Evolutionary conservation across 140 eudicot genomes (phyloP).

Genomic region (Senecio squalidus): DNA sequence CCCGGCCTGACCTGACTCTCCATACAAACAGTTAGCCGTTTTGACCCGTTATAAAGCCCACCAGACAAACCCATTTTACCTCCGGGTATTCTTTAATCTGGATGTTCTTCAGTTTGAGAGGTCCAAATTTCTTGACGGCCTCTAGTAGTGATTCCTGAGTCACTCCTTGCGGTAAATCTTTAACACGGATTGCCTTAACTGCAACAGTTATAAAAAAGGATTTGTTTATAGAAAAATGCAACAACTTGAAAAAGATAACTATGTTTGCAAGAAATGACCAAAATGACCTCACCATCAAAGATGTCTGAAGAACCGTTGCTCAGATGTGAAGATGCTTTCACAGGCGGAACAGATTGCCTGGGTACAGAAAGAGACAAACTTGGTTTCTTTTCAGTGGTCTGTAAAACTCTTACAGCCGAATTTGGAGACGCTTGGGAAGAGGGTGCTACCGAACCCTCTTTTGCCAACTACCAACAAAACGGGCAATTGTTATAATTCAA

Average conservation of each 20-base stretch:
- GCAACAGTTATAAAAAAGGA: neutral
- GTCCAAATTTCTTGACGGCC: conserved; percentile 43
- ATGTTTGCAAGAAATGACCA: neutral
- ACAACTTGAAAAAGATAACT: conserved; percentile 1
- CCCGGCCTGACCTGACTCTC: neutral
- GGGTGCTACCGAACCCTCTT: conserved; percentile 24
- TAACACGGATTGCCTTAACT: conserved; percentile 43
- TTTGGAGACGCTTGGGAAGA: conserved; percentile 17
- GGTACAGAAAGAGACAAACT: conserved; percentile 10
- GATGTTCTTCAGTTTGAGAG: conserved; percentile 31
- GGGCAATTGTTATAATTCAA: no score
- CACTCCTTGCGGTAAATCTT: conserved; percentile 40
- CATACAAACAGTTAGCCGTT: neutral
- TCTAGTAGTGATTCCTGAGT: conserved; percentile 37
- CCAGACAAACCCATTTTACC: conserved; percentile 10
- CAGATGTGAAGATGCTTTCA: conserved; percentile 13
- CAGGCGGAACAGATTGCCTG: conserved; percentile 6
- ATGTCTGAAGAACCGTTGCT: conserved; percentile 17
- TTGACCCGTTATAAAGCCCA: neutral
- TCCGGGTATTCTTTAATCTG: conserved; percentile 47
- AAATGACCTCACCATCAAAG: conserved; percentile 22
- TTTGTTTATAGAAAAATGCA: neutral
- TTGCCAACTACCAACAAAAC: conserved; percentile 33
- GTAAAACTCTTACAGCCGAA: conserved; percentile 2
- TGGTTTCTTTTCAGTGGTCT: conserved; percentile 8